Conservation (phyloP, 345 rosid species). For the Rhodamnia argentea region DNA sequence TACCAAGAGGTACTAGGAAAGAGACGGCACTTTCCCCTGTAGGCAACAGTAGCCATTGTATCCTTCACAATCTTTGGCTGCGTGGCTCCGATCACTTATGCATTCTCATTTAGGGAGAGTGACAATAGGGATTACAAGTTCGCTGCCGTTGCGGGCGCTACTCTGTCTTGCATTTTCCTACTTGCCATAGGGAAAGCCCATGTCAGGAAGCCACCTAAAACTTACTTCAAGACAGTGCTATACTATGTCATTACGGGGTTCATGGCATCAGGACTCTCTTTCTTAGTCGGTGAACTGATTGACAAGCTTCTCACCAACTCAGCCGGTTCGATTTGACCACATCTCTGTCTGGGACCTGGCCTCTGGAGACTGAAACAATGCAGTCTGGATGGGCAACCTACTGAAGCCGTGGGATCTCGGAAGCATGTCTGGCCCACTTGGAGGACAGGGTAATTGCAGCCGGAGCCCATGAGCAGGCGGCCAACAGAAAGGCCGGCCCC, state of each 20-base stretch:
- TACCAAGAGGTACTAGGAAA: slow-evolving; percentile 53
- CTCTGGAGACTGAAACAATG: not conserved
- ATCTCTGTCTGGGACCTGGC: not conserved
- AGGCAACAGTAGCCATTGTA: slow-evolving; percentile 35
- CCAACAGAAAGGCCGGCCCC: no score
- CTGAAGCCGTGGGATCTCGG: not conserved
- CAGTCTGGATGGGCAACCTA: not conserved
- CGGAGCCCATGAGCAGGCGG: no score
- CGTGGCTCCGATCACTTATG: slow-evolving; percentile 50
- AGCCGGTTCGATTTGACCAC: slow-evolving; percentile 30
- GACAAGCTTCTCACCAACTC: slow-evolving; percentile 33
- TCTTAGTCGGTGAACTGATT: slow-evolving; percentile 43
- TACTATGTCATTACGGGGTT: slow-evolving; percentile 32
- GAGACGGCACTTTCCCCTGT: slow-evolving; percentile 35
- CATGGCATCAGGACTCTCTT: slow-evolving; percentile 50
- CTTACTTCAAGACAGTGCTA: slow-evolving; percentile 38
- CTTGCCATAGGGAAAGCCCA: slow-evolving; percentile 66
- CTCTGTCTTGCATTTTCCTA: slow-evolving; percentile 47
- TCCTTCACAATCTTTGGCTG: slow-evolving; percentile 53
- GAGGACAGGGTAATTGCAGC: no score
- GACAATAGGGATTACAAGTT: slow-evolving; percentile 49
- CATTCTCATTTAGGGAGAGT: slow-evolving; percentile 41
- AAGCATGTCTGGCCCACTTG: not conserved
- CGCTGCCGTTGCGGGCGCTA: slow-evolving; percentile 39
- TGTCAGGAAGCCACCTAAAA: slow-evolving; percentile 23